Base-by-base conservation (phyloP, 2,329 filamentous ascomycete species). In the Eutypella sp. region DNA sequence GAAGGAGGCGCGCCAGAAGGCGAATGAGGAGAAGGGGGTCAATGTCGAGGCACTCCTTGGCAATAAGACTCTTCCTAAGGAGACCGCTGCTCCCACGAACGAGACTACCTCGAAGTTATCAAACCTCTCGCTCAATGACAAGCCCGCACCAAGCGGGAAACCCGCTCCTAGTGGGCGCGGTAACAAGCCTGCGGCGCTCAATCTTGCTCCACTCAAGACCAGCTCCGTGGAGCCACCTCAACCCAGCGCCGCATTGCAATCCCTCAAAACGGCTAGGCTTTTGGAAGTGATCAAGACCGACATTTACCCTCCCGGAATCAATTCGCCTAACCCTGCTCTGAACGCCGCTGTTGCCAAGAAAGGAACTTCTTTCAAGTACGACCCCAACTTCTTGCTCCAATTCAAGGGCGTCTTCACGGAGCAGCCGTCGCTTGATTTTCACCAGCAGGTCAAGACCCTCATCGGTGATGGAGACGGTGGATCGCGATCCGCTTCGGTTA, bases 381-480 rank as follows among this genome's bases (percentile, higher is more conserved):
- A 97, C 70, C 88, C 91, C 60, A 85, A 86, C 58, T 99, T 99
- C 75, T 74, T 99, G 70, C 77, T 99, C 24, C 93, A 99, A 64
- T 99, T 99, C 77, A 89, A 96, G 71, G 81, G 81, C 58, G 89
- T 96, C 18, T 99, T 96, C 72, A 95, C 89, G 52, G 93, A 99
- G 74, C 95, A 96, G 71, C 93, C 93, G 13, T 95, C 90, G 1
- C 69, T 91, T 37, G 92, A 97, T 62, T 99, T 96, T 81, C 87
- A 95, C 62, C 78, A 85, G 54, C 91, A 93, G 61, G 84, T 99
- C 78, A 92, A 78, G 84, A 87, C 70, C 76, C 85, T 73, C 67
- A 84, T 99, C 55, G 92, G 92, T 47, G 91, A 96, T 54, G 74
- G 75, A 31, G 82, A 86, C 47, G 78, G 79, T 48, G 69, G 74